Conservation (phyloP, 2,329 filamentous ascomycete genomes). For the Pezicula rhizophila region DNA sequence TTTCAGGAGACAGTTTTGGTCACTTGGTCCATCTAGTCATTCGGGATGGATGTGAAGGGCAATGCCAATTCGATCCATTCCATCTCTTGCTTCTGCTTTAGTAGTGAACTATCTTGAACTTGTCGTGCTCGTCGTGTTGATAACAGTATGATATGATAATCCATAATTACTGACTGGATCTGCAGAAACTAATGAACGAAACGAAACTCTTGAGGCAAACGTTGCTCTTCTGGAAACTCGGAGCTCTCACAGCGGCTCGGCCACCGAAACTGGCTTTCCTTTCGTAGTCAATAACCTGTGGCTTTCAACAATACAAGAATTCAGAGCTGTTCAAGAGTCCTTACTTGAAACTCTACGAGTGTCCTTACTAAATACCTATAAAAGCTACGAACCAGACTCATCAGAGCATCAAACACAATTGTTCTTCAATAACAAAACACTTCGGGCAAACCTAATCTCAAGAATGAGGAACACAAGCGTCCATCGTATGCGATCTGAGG, state of each 20-base stretch:
- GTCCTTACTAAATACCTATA: slow-evolving; percentile 40
- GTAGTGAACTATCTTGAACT: no score
- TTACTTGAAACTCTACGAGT: slow-evolving; percentile 35
- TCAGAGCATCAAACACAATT: slow-evolving; percentile 37
- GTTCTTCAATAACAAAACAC: slow-evolving; percentile 36
- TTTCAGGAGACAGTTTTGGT: no score
- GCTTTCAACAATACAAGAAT: slow-evolving; percentile 37
- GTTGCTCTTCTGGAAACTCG: slow-evolving; percentile 17
- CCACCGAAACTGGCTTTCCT: slow-evolving; percentile 22
- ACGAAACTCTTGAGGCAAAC: slow-evolving; percentile 16
- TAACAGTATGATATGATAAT: no score
- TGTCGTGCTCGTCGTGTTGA: no score
- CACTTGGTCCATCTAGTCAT: no score
- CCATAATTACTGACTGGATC: slow-evolving; percentile 1
- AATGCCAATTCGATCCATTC: no score
- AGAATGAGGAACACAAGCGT: slow-evolving; percentile 42
- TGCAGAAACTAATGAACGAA: slow-evolving; percentile 14
- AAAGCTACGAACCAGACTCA: slow-evolving; percentile 37
- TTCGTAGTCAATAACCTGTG: slow-evolving; percentile 23
- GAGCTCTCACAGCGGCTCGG: slow-evolving; percentile 16
- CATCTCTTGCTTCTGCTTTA: no score
- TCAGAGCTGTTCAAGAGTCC: slow-evolving; percentile 36
- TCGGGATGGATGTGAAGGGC: no score
- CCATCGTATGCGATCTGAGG: slow-evolving; percentile 36
- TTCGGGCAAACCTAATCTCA: slow-evolving; percentile 37